Base-by-base conservation (phyloP, 768 basidiomycete genomes). In the Boletus rubropictus region DNA sequence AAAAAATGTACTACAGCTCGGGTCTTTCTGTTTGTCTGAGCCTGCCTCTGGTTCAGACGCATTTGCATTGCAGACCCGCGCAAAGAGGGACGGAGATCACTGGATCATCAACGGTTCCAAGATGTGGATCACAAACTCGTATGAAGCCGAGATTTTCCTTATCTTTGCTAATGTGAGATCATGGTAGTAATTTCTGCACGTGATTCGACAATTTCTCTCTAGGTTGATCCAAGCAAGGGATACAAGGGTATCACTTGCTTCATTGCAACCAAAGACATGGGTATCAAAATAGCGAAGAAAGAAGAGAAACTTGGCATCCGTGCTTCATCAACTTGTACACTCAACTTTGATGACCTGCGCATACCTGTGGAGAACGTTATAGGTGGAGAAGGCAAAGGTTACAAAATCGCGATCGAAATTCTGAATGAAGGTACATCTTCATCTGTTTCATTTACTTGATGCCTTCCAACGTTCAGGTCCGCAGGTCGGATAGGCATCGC, bases 201-300 rank as follows among this genome's bases (percentile, higher is more conserved):
- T 24, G 8, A n/a, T n/a, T 5, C 29, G 38, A 48, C 29, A 9
- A 33, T n/a, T 9, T 7, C 33, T 39, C 17, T 39, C 6, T 44
- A 88, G 86, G 62, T 82, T 17, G 91, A 96, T 66, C 86, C 89
- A 1, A 86, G 79, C 54, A 91, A 92, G 63, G 94, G 96, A 0
- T 98, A 99, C 79, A 99, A 98, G 68, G 96, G 96, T 18, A 99
- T 99, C 66, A 95, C 96, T 5, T 98, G 95, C 68, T 99, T 99
- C 69, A 72, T 95, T 39, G 89, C 91, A 22, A 92, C 91, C 37
- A 95, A 90, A 68, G 92, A 95, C 50, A 93, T 94, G 90, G 96
- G 95, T 10, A 76, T 99, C 51, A 74, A 97, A 66, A 91, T 98
- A 49, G 94, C 94, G 15, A 99, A 99, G 78, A 97, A 97, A 73